Conservation (phyloP, 129 eudicot species). For the Chrysanthemum lavandulifolium region DNA sequence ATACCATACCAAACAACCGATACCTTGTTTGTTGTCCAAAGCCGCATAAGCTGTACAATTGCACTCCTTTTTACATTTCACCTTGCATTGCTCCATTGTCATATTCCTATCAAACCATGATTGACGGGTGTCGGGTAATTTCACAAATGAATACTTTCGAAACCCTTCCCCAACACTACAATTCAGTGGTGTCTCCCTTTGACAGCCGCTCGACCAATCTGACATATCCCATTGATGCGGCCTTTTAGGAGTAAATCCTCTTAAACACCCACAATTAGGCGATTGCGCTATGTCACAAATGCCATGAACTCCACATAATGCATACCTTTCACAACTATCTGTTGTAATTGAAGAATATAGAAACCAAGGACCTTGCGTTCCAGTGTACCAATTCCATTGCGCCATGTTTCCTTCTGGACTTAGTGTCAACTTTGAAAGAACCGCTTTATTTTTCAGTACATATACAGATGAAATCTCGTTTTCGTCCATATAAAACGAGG, state of each 20-base stretch:
- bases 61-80: slow-evolving; percentile 29
- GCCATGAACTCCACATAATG: slow-evolving; percentile 16
- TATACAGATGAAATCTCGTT: slow-evolving; percentile 8
- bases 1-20: slow-evolving; percentile 38
- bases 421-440: neutral
- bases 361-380: slow-evolving; percentile 2
- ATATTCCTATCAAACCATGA: slow-evolving; percentile 29
- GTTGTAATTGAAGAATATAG: neutral
- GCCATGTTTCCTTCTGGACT: neutral
- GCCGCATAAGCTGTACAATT: slow-evolving; percentile 37
- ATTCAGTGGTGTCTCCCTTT: slow-evolving; percentile 4
- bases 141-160: slow-evolving; percentile 16
- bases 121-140: slow-evolving; percentile 29
- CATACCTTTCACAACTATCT: slow-evolving; percentile 4
- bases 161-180: slow-evolving; percentile 23
- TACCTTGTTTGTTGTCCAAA: slow-evolving; percentile 24
- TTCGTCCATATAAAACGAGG: slow-evolving; percentile 8
- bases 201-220: slow-evolving; percentile 15
- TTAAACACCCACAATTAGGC: slow-evolving; percentile 23
- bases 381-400: neutral
- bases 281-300: slow-evolving; percentile 13
- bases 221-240: neutral
- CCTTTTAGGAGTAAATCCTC: slow-evolving; percentile 16
- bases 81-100: slow-evolving; percentile 31
- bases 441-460: neutral